Percentiles rank a stretch among this genome's conserved stretches.
Conservation (phyloP, 805 yeast genomes). For the Saccharomycopsis sp. region DNA sequence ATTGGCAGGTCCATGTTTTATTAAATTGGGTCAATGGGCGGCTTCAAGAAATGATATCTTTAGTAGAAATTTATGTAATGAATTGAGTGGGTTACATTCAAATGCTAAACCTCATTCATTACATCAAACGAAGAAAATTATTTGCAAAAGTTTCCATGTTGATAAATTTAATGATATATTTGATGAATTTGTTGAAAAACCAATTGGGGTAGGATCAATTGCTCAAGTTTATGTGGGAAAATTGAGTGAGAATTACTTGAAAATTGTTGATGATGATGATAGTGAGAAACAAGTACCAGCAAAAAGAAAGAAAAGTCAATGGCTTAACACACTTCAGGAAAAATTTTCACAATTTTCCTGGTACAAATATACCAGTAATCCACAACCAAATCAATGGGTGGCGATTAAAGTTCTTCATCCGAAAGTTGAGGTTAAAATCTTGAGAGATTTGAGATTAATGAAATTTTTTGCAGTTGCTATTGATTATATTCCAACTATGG, state of each 20-base stretch:
- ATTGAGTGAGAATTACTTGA: slow-evolving; percentile 40
- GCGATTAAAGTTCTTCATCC: slow-evolving; percentile 96
- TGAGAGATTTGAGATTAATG: slow-evolving; percentile 83
- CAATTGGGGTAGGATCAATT: slow-evolving; percentile 96
- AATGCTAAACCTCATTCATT: slow-evolving; percentile 72
- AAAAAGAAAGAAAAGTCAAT: slow-evolving; percentile 22
- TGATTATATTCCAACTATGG: slow-evolving; percentile 84
- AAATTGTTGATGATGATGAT: slow-evolving; percentile 29
- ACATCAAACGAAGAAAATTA: slow-evolving; percentile 46
- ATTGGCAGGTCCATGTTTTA: slow-evolving; percentile 85
- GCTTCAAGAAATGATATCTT: slow-evolving; percentile 94
- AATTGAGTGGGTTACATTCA: slow-evolving; percentile 72
- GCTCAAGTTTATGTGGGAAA: slow-evolving; percentile 89
- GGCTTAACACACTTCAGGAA: slow-evolving; percentile 29
- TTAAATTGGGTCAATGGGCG: slow-evolving; percentile 97
- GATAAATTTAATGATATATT: slow-evolving; percentile 62
- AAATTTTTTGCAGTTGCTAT: slow-evolving; percentile 63
- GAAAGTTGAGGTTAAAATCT: slow-evolving; percentile 59
- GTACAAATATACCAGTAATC: slow-evolving; percentile 22
- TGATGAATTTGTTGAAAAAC: slow-evolving; percentile 65
- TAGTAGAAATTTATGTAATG: slow-evolving; percentile 69
- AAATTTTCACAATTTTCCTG: slow-evolving; percentile 20
- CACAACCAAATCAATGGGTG: slow-evolving; percentile 47
- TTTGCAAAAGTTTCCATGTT: slow-evolving; percentile 49
- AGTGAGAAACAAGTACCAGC: slow-evolving; percentile 17